Base-by-base conservation (phyloP, 2,329 filamentous ascomycete species). In the Trichoderma citrinoviride region DNA sequence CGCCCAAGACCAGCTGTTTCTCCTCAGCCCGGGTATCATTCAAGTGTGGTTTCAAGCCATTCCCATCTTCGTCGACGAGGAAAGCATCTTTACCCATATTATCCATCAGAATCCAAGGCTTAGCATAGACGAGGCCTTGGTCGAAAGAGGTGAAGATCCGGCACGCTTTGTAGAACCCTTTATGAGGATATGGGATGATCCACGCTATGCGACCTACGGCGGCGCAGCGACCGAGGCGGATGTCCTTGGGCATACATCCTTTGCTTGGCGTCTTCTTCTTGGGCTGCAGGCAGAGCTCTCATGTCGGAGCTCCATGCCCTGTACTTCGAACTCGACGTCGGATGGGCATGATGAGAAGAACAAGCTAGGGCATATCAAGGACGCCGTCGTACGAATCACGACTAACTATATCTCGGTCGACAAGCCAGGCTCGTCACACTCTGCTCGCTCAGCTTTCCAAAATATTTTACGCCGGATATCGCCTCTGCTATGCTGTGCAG, bases 31-130 rank as follows among this genome's bases (percentile, higher is more conserved):
- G n/a, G 53, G 53, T 12, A 56, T 56, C 14, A 3, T 56, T 40
- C 53, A 56, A 23, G 37, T 56, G 3, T 56, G 37, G 53, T 56
- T 56, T 29, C 53, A 43, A 19, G 53, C 53, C 5, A 56, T 56
- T 1, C 53, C 53, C 17, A 7, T 56, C 53, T 56, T 43, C 21
- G 27, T 56, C 8, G 53, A 56, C 15, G 37, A 56, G 2, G 37
- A 40, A 56, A 56, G 53, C 21, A 40, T 56, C 21, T 56, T 56
- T 29, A 43, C 53, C 27, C 53, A 56, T 12, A 43, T 56, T 1
- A 27, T 56, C 5, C 17, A 56, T 12, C 19, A 43, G 21, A 43
- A 56, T 19, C 37, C 37, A 14, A 56, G 37, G 10, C 15, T 56
- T 17, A 41, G 21, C 5, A 43, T 56, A 14, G 53, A 56, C 15